Evolutionary conservation across 192 early-diverging fungal species (phyloP).

Genomic region (Coemansia asiatica): DNA sequence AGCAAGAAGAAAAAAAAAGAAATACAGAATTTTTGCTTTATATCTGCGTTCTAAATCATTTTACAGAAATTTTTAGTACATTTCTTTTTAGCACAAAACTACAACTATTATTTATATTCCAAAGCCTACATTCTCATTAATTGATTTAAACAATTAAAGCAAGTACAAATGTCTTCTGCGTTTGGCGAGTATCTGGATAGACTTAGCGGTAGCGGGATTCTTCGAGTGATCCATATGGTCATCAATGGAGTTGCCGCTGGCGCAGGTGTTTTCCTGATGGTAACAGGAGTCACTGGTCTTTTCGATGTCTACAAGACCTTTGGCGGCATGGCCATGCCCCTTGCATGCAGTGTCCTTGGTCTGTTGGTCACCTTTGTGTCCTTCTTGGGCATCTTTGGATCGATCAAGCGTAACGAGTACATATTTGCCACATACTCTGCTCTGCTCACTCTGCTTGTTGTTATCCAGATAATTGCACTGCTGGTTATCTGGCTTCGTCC

Average conservation of each 20-base stretch:
- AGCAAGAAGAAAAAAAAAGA: background rate
- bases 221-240: conserved; percentile 31
- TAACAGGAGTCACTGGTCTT: conserved; percentile 21
- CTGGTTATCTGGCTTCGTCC: conserved; percentile 33
- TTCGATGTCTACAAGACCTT: conserved; percentile 34
- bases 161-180: conserved; percentile 20
- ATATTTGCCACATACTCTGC: conserved; percentile 40
- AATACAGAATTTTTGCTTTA: too few relatives aligned
- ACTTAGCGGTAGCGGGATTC: conserved; percentile 12
- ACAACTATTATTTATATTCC: too few relatives aligned
- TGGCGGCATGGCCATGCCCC: conserved; percentile 47
- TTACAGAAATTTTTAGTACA: too few relatives aligned
- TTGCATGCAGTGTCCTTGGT: conserved; percentile 45
- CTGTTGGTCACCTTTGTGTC: conserved; percentile 41
- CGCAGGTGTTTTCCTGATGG: conserved; percentile 30
- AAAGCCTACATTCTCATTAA: too few relatives aligned
- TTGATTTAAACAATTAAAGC: conserved; percentile 4
- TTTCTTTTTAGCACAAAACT: too few relatives aligned
- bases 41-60: too few relatives aligned
- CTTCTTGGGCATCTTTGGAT: conserved; percentile 52
- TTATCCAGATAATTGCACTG: conserved; percentile 23
- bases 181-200: conserved; percentile 37
- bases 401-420: conserved; percentile 47
- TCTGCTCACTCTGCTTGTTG: conserved; percentile 30
- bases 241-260: conserved; percentile 28